Percentiles rank a stretch among this genome's conserved stretches.
These are phyloP conservation scores for Stagonosporopsis cucurbitacearum DNA, from an alignment of 2,329 filamentous ascomycete genomes.

Conservation along the genomic window DNA sequence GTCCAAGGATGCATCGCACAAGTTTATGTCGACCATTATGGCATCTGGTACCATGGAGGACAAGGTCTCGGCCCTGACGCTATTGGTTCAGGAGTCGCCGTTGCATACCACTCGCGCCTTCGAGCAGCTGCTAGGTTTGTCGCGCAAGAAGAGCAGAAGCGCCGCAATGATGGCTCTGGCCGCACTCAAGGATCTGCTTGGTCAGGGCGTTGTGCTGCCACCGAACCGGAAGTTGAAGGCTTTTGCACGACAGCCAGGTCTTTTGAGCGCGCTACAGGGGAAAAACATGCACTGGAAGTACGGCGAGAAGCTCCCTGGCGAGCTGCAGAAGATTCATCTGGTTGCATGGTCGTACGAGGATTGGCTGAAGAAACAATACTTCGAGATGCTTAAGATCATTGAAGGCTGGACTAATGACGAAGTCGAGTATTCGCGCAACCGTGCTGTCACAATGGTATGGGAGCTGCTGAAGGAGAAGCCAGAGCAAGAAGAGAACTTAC, in stretches of 20 bases:
- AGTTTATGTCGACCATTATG: constrained; percentile 98
- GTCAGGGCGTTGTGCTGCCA: constrained; percentile 84
- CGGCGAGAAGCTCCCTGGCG: constrained; percentile 74
- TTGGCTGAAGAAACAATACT: constrained; percentile 93
- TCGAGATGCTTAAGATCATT: constrained; percentile 88
- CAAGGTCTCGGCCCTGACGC: constrained; percentile 92
- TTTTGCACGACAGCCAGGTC: constrained; percentile 79
- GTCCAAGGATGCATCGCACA: constrained; percentile 84
- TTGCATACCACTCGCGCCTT: constrained; percentile 90
- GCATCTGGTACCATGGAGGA: constrained; percentile 93
- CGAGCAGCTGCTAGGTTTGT: constrained; percentile 80
- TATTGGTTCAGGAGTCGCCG: constrained; percentile 95
- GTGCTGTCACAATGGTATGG: constrained; percentile 89
- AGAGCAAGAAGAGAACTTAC: constrained; percentile 92
- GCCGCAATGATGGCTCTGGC: constrained; percentile 92
- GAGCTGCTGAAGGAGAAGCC: constrained; percentile 93
- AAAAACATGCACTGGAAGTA: constrained; percentile 68
- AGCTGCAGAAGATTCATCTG: constrained; percentile 76
- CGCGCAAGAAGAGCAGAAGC: constrained; percentile 91
- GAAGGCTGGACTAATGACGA: constrained; percentile 95
- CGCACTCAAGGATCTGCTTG: constrained; percentile 92
- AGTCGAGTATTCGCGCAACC: constrained; percentile 88
- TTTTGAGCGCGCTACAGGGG: constrained; percentile 74
- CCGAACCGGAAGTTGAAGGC: constrained; percentile 78
- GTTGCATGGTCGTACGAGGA: constrained; percentile 92